These are phyloP conservation scores for Phytophthora pisi DNA, from an alignment of 352 stramenopile genomes.

Conservation along the genomic window DNA sequence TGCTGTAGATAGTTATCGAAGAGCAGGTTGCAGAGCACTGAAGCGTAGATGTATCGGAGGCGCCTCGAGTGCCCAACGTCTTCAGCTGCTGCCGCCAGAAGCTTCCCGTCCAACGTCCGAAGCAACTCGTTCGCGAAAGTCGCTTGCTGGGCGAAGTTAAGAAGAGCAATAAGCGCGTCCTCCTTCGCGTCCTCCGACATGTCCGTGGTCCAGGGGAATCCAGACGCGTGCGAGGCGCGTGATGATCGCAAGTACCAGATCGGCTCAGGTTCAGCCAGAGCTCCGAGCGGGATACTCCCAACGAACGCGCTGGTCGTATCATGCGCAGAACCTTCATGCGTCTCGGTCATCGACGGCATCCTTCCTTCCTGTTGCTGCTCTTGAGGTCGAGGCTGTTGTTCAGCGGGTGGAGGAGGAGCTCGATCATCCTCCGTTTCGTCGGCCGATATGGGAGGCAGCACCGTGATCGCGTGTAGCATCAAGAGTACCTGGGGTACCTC, in stretches of 20 bases:
- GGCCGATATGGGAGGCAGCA: constrained; percentile 19
- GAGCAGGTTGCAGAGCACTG: constrained; percentile 70
- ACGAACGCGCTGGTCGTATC: neutral
- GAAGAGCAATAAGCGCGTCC: constrained; percentile 62
- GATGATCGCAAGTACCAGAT: constrained; percentile 30
- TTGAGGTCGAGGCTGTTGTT: constrained; percentile 5
- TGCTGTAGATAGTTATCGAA: constrained; percentile 74
- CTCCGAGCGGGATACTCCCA: constrained; percentile 7
- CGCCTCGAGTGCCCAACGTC: constrained; percentile 40
- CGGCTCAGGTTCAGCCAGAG: constrained; percentile 3
- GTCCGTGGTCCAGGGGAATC: constrained; percentile 31
- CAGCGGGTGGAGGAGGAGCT: neutral
- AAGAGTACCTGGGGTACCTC: constrained; percentile 65
- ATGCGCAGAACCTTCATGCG: neutral
- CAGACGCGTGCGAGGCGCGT: neutral
- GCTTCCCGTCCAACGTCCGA: constrained; percentile 61
- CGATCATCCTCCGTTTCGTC: constrained; percentile 10
- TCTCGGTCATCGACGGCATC: constrained; percentile 22
- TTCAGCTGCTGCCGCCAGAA: constrained; percentile 48
- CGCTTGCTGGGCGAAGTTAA: constrained; percentile 66
- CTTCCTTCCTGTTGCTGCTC: neutral
- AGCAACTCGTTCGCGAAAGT: constrained; percentile 58
- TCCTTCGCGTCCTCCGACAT: constrained; percentile 65
- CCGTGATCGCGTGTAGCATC: constrained; percentile 47
- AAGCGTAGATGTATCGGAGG: constrained; percentile 66